Percentiles rank a stretch among this genome's conserved stretches.
These are phyloP conservation scores for Mrakia hoshinonis DNA, from an alignment of 768 basidiomycete genomes.

Conservation along the genomic window DNA sequence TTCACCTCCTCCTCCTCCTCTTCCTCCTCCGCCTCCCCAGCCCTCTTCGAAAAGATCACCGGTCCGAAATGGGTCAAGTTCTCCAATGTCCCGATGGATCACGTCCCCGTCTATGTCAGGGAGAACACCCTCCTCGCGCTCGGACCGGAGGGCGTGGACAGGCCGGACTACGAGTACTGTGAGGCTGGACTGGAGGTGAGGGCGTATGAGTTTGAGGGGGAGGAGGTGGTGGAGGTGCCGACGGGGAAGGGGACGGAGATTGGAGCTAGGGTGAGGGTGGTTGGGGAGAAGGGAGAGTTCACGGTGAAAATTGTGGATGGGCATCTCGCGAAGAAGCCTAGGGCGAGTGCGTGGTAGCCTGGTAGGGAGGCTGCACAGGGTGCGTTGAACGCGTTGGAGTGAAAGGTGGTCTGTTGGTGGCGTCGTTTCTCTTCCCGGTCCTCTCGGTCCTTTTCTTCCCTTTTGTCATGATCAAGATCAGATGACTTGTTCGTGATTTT, in stretches of 20 bases:
- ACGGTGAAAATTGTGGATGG: not conserved
- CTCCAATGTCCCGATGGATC: conserved; percentile 55
- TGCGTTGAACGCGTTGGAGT: too few relatives aligned
- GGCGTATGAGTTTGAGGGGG: conserved; percentile 49
- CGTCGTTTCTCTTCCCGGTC: too few relatives aligned
- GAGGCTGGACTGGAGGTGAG: conserved; percentile 47
- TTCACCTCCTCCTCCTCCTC: conserved; percentile 34
- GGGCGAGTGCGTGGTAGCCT: too few relatives aligned
- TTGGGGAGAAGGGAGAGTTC: not conserved
- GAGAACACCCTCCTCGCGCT: conserved; percentile 53
- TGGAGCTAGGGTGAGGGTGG: conserved; percentile 38
- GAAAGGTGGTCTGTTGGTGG: too few relatives aligned
- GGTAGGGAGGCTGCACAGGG: too few relatives aligned
- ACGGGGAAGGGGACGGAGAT: conserved; percentile 44
- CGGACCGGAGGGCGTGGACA: conserved; percentile 49
- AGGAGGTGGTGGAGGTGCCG: conserved; percentile 34
- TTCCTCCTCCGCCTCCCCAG: conserved; percentile 24
- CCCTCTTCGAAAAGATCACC: conserved; percentile 46
- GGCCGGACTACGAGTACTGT: conserved; percentile 57
- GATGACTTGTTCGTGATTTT: too few relatives aligned
- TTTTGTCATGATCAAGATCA: too few relatives aligned
- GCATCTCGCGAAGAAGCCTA: not conserved
- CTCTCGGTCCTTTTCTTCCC: too few relatives aligned
- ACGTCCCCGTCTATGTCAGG: conserved; percentile 60
- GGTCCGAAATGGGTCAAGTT: conserved; percentile 58